Evolutionary conservation across 768 basidiomycete species (phyloP), one percentile per base, ranked within the genome.

Genomic region (Peribolospora baueri): DNA sequence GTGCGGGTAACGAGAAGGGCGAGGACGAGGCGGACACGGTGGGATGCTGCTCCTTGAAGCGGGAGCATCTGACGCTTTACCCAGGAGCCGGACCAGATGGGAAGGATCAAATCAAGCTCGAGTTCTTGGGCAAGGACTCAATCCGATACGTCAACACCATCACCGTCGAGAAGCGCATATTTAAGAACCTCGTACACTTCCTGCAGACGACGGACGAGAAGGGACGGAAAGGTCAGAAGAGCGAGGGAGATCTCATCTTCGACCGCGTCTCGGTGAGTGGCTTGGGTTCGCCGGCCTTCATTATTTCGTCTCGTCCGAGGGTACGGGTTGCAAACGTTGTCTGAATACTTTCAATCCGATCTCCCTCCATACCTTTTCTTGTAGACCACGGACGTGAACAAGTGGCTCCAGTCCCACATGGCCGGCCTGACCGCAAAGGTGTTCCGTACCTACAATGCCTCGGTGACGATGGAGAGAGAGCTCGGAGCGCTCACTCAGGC

Each of bases 401-500:
- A 88, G 66, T 87, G 97, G 67, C 73, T 98, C 57, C 77, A 76
- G 48, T 77, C 75, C 39, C 87, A 91, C 67, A 98, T 97, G 93
- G 84, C 88, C 58, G 93, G 93, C 13, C 75, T 98, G 38, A 91
- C 93, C 0, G 93, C 93, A 56, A 98, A 98, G 67, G 93, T 98
- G 38, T 98, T 98, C 74, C 91, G 93, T 86, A 98, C 93, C 52
- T 98, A 84, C 72, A 98, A 98, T 64, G 93, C 93, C 36, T 97
- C 93, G 37, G 79, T 78, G 65, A 93, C 91, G 2, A 93, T 97
- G 73, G 87, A 97, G 65, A 73, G 82, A 48, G 79, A 91, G 59
- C 71, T 97, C 57, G 84, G 90, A 61, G 74, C 79, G 58, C 76
- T 76, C 53, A 81, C 75, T 6, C 78, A 76, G 3, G 71, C 73